These are phyloP conservation scores for Endothia cerciana DNA, from an alignment of 2,329 filamentous ascomycete genomes.

Conservation along the genomic window DNA sequence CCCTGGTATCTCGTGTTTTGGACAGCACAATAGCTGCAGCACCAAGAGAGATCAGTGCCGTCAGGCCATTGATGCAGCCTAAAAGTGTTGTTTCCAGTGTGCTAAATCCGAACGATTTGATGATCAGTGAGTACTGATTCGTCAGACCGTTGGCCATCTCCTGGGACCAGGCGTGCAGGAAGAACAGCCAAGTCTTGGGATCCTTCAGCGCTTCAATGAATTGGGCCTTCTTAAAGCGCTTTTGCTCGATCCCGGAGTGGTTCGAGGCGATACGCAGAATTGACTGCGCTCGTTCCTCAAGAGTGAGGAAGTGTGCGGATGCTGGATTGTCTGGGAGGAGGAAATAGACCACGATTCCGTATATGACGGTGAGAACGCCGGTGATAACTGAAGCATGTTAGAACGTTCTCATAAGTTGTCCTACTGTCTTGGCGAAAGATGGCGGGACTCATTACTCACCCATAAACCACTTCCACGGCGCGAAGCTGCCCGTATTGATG, in stretches of 20 bases:
- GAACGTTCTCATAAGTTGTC: background rate
- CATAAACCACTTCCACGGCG: slow-evolving; percentile 46
- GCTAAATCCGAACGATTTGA: slow-evolving; percentile 49
- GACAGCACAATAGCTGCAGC: slow-evolving; percentile 24
- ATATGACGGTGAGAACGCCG: slow-evolving; percentile 29
- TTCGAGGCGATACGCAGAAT: slow-evolving; percentile 42
- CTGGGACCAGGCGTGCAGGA: slow-evolving; percentile 31
- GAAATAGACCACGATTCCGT: slow-evolving; percentile 29
- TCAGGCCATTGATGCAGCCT: slow-evolving; percentile 28
- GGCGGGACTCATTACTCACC: slow-evolving; percentile 28
- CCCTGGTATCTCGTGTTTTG: slow-evolving; percentile 23
- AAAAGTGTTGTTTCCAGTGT: slow-evolving; percentile 41
- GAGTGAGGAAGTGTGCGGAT: slow-evolving; percentile 38
- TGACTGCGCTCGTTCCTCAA: slow-evolving; percentile 39
- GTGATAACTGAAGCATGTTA: slow-evolving; percentile 29
- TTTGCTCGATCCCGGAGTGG: slow-evolving; percentile 43
- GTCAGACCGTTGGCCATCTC: slow-evolving; percentile 45
- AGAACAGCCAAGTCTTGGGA: slow-evolving; percentile 26
- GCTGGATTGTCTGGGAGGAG: slow-evolving; percentile 25
- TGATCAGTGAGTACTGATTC: slow-evolving; percentile 48
- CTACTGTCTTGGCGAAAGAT: background rate
- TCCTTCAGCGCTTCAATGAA: slow-evolving; percentile 32
- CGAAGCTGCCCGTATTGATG: slow-evolving; percentile 41
- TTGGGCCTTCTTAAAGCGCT: slow-evolving; percentile 39
- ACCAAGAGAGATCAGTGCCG: slow-evolving; percentile 20